A percentile compares a stretch with the other conserved stretches of the same genome.
Conservation (phyloP, 1,284 basidiomycete genomes). For the Leccinum pachyderme region DNA sequence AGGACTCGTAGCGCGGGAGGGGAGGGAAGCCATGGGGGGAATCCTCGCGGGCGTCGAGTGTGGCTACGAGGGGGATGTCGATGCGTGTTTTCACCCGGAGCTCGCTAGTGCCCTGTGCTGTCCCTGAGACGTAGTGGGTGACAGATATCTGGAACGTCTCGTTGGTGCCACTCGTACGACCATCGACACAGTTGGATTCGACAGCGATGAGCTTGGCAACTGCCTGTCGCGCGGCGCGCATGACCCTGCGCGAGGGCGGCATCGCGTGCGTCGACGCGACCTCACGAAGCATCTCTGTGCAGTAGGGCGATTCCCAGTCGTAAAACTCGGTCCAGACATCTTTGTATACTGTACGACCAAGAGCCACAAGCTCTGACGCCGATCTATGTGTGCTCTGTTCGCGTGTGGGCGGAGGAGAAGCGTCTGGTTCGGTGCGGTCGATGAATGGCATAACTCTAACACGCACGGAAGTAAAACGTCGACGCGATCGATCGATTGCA, state of each 20-base stretch:
- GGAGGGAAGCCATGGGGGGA: constrained; percentile 19
- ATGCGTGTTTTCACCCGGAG: neutral
- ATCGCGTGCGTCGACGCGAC: neutral
- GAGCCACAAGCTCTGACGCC: neutral
- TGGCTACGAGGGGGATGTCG: constrained; percentile 9
- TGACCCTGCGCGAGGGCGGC: neutral
- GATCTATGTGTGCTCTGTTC: neutral
- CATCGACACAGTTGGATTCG: neutral
- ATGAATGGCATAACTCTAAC: constrained; percentile 7
- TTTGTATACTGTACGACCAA: constrained; percentile 25
- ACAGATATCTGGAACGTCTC: neutral
- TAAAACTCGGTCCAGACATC: constrained; percentile 39
- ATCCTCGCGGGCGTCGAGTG: constrained; percentile 5
- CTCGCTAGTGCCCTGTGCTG: neutral
- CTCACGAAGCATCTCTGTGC: constrained; percentile 14
- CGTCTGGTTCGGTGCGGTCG: constrained; percentile 24
- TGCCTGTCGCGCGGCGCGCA: neutral
- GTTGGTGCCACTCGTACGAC: neutral
- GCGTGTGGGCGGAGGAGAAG: constrained; percentile 7
- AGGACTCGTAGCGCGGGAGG: constrained; percentile 48
- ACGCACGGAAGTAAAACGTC: neutral
- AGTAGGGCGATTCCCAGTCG: constrained; percentile 32
- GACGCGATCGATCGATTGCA: neutral
- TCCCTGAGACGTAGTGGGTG: neutral
- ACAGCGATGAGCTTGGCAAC: constrained; percentile 6